Conservation (phyloP, 2,329 filamentous ascomycete species). For the Colletotrichum costaricense region DNA sequence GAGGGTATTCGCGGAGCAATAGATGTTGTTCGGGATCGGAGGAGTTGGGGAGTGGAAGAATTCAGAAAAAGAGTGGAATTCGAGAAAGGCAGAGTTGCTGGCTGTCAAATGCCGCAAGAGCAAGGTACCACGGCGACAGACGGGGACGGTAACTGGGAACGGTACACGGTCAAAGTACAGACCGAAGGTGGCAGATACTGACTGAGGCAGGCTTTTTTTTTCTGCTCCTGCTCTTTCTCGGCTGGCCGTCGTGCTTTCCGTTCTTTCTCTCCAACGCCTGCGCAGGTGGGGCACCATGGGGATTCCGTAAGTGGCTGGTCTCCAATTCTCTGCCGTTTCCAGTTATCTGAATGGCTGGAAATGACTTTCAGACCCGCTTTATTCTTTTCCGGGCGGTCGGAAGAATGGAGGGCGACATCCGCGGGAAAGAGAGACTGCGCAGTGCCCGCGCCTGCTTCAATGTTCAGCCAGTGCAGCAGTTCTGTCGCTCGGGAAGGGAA, state of each 20-base stretch:
- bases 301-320: constrained; percentile 24
- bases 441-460: neutral
- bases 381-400: constrained; percentile 17
- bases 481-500: constrained; percentile 28
- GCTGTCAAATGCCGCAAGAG: constrained; percentile 32
- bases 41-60: constrained; percentile 18
- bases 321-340: neutral
- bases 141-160: constrained; percentile 2
- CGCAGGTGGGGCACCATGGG: no score
- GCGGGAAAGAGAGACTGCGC: constrained; percentile 28
- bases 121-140: constrained; percentile 6
- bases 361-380: neutral
- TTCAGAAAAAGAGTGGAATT: constrained; percentile 32
- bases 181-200: neutral
- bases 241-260: no score
- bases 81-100: constrained; percentile 9
- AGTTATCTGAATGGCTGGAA: constrained; percentile 19
- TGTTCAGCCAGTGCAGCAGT: neutral
- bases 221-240: neutral
- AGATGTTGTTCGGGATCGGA: constrained; percentile 17
- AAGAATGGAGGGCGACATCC: constrained; percentile 26
- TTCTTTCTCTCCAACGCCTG: neutral
- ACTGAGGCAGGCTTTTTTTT: neutral
- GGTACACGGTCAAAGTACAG: constrained; percentile 11
- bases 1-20: constrained; percentile 30